Base-by-base conservation (phyloP, 1,139 yeast genomes). In the Yamadazyma diospyri region DNA sequence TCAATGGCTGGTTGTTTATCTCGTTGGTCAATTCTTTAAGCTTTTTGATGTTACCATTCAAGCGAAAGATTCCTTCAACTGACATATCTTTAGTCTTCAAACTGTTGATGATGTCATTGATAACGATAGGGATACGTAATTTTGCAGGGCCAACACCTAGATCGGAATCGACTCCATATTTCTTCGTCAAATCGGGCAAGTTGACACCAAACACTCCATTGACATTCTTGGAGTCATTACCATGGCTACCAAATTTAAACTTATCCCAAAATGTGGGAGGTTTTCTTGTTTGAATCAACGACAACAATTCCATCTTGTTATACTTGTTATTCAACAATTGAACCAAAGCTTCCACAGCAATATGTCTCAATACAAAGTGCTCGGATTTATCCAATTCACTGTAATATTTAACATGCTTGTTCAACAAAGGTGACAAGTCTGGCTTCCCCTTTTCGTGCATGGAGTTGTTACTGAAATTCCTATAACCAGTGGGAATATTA, bases 51-150 rank as follows among this genome's bases (percentile, higher is more conserved):
- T 94, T 94, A 51, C 99, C 99, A 54, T 94, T 94, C 53, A 89
- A 84, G 50, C 99, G 75, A 68, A 94, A 94, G 7, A 94, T 84
- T 38, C 98, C 98, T 59, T 92, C 98, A 14, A 88, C 92, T 3
- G 97, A 85, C 86, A 94, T 81, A 61, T 92, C 97, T 68, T 86
- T 87, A 38, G 85, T 94, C 38, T 86, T 76, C 64, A 94, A 76
- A 1, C 95, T 86, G 30, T 77, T 76, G 29, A 94, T 76, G 12
- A 89, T 66, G 50, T 92, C 97, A 51, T 92, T 97, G 33, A 94
- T 71, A 28, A 94, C 70, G 33, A 86, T 75, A 0, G 99, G 99
- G 27, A 94, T 84, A 26, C 81, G 71, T 29, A 92, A 70, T 47
- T 79, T 80, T 0, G 80, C 65, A 0, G 95, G 92, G 0, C 97